Percentiles rank a stretch among this genome's conserved stretches.
Conservation (phyloP, 441 rosid species). For the Gossypium davidsonii region DNA sequence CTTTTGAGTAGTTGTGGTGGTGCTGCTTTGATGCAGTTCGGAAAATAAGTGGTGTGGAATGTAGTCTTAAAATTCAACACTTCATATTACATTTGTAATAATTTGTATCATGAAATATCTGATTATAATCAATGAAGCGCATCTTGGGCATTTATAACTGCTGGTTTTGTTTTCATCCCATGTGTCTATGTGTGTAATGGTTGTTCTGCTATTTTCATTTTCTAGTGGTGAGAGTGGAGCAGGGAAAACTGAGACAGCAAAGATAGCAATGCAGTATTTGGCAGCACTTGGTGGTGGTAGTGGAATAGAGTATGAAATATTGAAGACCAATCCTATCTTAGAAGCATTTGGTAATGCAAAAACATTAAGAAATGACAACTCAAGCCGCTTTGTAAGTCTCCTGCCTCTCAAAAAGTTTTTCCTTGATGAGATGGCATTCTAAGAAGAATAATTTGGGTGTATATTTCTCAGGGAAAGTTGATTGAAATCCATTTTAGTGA, state of each 20-base stretch:
- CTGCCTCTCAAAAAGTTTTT: constrained; percentile 13
- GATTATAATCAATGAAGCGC: neutral
- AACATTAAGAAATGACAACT: constrained; percentile 89
- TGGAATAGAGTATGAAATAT: constrained; percentile 89
- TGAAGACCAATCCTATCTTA: constrained; percentile 88
- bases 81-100: neutral
- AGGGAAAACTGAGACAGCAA: constrained; percentile 98
- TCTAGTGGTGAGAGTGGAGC: constrained; percentile 99
- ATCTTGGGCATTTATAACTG: constrained; percentile 2
- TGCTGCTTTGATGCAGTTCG: neutral
- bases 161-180: neutral
- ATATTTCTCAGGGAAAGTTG: constrained; percentile 72
- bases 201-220: constrained; percentile 21
- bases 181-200: constrained; percentile 3
- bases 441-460: constrained; percentile 17
- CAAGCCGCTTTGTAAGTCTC: constrained; percentile 95
- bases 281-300: constrained; percentile 99
- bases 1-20: neutral
- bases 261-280: constrained; percentile 98
- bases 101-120: neutral
- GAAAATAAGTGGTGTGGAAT: neutral
- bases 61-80: constrained; percentile 1
- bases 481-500: constrained; percentile 95
- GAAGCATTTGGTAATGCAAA: constrained; percentile 99
- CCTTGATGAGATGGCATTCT: neutral